phyloP scores from a whole-genome alignment of 306 rosid species.

The Abrus pulchellus region DNA sequence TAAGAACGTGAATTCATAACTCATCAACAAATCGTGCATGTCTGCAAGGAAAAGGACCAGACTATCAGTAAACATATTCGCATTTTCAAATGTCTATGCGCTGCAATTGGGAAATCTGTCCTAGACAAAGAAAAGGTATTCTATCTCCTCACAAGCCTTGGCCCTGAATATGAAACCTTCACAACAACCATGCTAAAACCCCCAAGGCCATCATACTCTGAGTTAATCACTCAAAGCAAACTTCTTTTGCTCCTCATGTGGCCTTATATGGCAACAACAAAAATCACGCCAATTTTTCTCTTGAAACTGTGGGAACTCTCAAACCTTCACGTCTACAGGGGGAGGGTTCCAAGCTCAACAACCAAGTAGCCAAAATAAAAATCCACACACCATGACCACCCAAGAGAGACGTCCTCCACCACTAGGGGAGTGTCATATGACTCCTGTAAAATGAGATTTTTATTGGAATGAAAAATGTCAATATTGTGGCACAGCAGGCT shows the following conservation, averaged over 20 bases:
- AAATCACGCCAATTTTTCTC: neutral
- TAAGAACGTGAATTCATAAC: constrained; percentile 19
- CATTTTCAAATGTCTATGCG: neutral
- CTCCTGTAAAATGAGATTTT: neutral
- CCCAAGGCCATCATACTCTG: constrained; percentile 14
- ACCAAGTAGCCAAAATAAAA: neutral
- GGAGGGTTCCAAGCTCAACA: neutral
- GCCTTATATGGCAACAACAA: neutral
- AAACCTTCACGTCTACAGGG: neutral
- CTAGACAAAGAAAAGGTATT: neutral
- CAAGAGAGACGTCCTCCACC: neutral
- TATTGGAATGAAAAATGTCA: neutral
- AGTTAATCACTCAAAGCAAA: neutral
- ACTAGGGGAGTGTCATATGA: neutral
- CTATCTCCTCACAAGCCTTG: constrained; percentile 20
- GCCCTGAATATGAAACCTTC: constrained; percentile 1
- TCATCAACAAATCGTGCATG: neutral
- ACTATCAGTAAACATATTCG: neutral
- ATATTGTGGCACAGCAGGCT: neutral
- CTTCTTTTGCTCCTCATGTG: neutral
- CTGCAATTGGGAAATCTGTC: constrained; percentile 5
- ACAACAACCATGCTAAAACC: constrained; percentile 28
- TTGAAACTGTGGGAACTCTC: neutral
- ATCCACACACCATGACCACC: too few relatives aligned
- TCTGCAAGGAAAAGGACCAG: neutral